Evolutionary conservation across 1,139 yeast genomes (phyloP).

Genomic region (Geotrichum candidum): DNA sequence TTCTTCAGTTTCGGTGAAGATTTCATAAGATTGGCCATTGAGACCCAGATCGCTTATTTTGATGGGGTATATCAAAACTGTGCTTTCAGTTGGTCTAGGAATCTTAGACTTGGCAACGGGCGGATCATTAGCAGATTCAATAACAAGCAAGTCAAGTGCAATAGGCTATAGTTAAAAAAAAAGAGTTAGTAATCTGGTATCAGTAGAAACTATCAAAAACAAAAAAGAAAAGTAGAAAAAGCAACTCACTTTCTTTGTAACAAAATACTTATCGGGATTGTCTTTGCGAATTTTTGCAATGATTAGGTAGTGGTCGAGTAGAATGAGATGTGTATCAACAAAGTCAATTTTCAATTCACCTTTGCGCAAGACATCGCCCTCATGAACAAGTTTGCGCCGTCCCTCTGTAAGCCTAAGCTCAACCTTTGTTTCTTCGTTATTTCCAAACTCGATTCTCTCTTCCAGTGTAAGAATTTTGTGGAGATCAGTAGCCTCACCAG

Average conservation of each 20-base stretch:
- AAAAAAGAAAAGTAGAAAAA: conserved; percentile 13
- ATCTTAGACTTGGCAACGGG: conserved; percentile 32
- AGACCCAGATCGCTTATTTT: conserved; percentile 45
- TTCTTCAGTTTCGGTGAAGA: conserved; percentile 47
- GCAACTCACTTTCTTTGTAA: conserved; percentile 20
- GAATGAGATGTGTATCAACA: conserved; percentile 47
- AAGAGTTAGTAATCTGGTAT: neutral
- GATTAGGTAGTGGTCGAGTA: conserved; percentile 67
- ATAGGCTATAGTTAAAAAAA: conserved; percentile 31
- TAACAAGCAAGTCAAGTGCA: conserved; percentile 37
- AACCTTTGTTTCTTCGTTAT: conserved; percentile 28
- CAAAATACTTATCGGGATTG: conserved; percentile 21
- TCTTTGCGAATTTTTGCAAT: conserved; percentile 51
- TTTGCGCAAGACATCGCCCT: conserved; percentile 58
- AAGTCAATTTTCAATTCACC: conserved; percentile 53
- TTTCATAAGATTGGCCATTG: conserved; percentile 45
- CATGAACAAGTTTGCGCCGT: conserved; percentile 50
- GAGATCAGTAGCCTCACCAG: conserved; percentile 39
- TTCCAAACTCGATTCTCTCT: conserved; percentile 38
- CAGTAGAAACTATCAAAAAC: conserved; percentile 4
- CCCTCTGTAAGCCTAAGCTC: conserved; percentile 52
- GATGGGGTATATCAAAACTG: conserved; percentile 40
- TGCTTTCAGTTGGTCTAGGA: conserved; percentile 20
- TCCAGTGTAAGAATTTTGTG: conserved; percentile 36
- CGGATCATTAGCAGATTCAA: conserved; percentile 34